These are phyloP conservation scores for Aureobasidium sp. DNA, from an alignment of 2,329 filamentous ascomycete genomes.

Conservation along the genomic window DNA sequence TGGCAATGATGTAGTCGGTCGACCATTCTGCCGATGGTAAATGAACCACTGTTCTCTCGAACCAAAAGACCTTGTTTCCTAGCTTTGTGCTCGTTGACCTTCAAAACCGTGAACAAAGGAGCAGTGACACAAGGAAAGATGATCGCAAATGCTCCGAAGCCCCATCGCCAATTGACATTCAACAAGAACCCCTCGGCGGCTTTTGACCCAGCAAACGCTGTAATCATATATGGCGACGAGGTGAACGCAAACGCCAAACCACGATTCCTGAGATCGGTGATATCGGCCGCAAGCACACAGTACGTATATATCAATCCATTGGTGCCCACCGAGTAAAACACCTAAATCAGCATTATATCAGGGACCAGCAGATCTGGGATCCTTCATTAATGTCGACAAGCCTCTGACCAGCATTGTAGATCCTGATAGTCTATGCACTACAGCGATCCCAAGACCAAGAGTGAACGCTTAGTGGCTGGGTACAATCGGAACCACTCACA, in stretches of 20 bases:
- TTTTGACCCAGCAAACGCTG: constrained; percentile 44
- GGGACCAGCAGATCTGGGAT: too few species aligned
- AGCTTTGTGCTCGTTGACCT: constrained; percentile 54
- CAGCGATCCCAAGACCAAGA: too few species aligned
- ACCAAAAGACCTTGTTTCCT: constrained; percentile 44
- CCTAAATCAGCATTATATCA: too few species aligned
- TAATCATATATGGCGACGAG: constrained; percentile 57
- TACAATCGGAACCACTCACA: too few species aligned
- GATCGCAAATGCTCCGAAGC: constrained; percentile 58
- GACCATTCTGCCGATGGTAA: constrained; percentile 36
- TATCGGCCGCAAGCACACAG: constrained; percentile 59
- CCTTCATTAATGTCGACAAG: too few species aligned
- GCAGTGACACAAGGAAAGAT: constrained; percentile 52
- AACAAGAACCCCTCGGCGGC: constrained; percentile 22
- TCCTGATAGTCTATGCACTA: too few species aligned
- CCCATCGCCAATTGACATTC: constrained; percentile 51
- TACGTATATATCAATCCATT: constrained; percentile 47
- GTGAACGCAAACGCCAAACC: constrained; percentile 56
- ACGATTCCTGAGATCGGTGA: constrained; percentile 55
- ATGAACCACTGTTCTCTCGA: constrained; percentile 38
- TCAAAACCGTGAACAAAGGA: constrained; percentile 52
- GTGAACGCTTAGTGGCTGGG: too few species aligned
- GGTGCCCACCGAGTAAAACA: constrained; percentile 48
- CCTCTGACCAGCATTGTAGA: too few species aligned
- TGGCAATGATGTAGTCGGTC: constrained; percentile 32